Evolutionary conservation across 2,329 filamentous ascomycete genomes (phyloP).

Genomic region (Purpureocillium lavendulum): DNA sequence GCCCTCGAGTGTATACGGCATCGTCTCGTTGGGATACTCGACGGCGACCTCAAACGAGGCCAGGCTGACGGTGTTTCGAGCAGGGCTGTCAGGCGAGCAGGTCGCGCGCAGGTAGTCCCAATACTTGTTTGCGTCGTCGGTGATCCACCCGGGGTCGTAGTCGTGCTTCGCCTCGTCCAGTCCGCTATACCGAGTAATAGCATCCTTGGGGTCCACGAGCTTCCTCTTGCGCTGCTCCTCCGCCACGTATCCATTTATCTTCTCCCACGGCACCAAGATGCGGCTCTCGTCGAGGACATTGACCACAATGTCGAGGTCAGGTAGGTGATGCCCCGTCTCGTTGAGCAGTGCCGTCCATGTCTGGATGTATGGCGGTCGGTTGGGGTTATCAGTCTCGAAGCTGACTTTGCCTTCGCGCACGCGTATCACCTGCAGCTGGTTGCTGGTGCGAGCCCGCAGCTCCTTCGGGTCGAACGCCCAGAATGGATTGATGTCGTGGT

Average conservation of each 20-base stretch:
- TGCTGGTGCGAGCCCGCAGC: conserved; percentile 27
- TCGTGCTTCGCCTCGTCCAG: conserved; percentile 21
- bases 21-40: conserved; percentile 24
- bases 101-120: conserved; percentile 51
- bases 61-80: conserved; percentile 25
- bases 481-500: conserved; percentile 53
- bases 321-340: conserved; percentile 44
- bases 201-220: conserved; percentile 32
- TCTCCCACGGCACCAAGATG: conserved; percentile 50
- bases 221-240: conserved; percentile 35
- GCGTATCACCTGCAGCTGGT: conserved; percentile 36
- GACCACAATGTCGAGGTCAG: conserved; percentile 60
- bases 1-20: conserved; percentile 32
- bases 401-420: conserved; percentile 36
- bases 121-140: conserved; percentile 35
- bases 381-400: conserved; percentile 28
- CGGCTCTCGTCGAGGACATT: conserved; percentile 57
- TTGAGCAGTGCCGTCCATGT: conserved; percentile 40
- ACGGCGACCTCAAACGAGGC: conserved; percentile 20
- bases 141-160: conserved; percentile 40
- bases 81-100: conserved; percentile 48
- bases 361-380: conserved; percentile 35
- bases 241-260: conserved; percentile 41
- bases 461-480: conserved; percentile 44
- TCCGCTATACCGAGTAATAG: conserved; percentile 34